Conservation (phyloP, 805 yeast genomes). For the Starmerella cellae region DNA sequence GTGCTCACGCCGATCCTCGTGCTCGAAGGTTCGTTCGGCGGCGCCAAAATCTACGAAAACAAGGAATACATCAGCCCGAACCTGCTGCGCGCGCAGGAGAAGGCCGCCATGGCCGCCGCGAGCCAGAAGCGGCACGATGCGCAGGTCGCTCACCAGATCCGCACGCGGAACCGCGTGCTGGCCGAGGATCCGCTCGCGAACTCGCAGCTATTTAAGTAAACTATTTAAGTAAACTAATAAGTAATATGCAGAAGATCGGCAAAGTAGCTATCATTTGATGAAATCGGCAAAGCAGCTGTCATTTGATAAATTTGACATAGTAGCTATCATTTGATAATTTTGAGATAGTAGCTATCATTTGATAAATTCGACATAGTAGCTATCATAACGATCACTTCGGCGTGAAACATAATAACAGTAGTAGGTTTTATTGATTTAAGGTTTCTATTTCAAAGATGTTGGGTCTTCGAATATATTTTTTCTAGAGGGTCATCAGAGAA, state of each 20-base stretch:
- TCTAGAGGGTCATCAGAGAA: background rate
- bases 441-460: too few relatives aligned
- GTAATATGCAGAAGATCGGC: too few relatives aligned
- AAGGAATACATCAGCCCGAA: constrained; percentile 95
- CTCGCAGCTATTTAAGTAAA: constrained; percentile 53
- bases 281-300: too few relatives aligned
- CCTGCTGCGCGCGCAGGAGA: constrained; percentile 78
- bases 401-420: too few relatives aligned
- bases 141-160: constrained; percentile 60
- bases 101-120: constrained; percentile 63
- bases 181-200: constrained; percentile 71
- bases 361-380: too few relatives aligned
- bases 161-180: constrained; percentile 59
- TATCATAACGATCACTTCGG: too few relatives aligned
- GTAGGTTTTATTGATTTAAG: background rate
- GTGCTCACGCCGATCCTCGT: constrained; percentile 84
- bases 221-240: too few relatives aligned
- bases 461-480: background rate
- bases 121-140: constrained; percentile 71
- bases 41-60: constrained; percentile 94
- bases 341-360: too few relatives aligned
- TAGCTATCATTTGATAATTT: too few relatives aligned
- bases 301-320: too few relatives aligned
- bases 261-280: too few relatives aligned
- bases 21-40: constrained; percentile 93